Evolutionary conservation across 129 eudicot genomes (phyloP).

Genomic region (Dittrichia graveolens): DNA sequence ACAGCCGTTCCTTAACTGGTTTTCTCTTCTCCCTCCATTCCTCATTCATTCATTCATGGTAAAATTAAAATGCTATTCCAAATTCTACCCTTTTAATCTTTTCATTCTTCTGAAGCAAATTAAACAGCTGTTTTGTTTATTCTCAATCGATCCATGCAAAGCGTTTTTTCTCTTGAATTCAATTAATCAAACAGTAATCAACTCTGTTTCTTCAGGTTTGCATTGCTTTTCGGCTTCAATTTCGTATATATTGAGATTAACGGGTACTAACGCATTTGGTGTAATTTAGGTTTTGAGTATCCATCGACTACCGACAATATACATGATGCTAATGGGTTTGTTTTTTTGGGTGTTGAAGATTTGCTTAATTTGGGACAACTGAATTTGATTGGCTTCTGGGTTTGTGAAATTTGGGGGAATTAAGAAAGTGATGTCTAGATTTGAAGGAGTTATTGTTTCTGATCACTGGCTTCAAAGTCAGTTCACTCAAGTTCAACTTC

Average conservation of each 20-base stretch:
- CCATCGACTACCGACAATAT: slow-evolving; percentile 14
- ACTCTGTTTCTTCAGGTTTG: slow-evolving; percentile 32
- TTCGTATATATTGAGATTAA: background rate
- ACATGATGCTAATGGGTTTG: slow-evolving; percentile 1
- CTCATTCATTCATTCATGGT: slow-evolving; percentile 13
- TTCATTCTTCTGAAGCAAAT: background rate
- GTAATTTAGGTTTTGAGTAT: background rate
- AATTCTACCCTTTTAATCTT: background rate
- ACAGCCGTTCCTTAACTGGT: slow-evolving; percentile 47
- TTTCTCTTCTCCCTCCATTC: slow-evolving; percentile 26
- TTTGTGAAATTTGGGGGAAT: slow-evolving; percentile 35
- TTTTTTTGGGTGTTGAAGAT: slow-evolving; percentile 13
- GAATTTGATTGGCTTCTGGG: slow-evolving; percentile 10
- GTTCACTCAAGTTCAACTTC: slow-evolving; percentile 90
- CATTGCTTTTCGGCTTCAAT: slow-evolving; percentile 13
- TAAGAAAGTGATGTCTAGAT: slow-evolving; percentile 69
- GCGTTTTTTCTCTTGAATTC: background rate
- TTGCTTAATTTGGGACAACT: slow-evolving; percentile 2
- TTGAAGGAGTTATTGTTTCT: slow-evolving; percentile 83
- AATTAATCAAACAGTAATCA: background rate
- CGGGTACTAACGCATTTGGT: background rate
- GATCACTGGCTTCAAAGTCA: slow-evolving; percentile 91
- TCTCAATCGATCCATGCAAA: slow-evolving; percentile 2
- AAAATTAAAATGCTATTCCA: background rate
- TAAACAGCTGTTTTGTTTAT: background rate